Conservation (phyloP, 768 basidiomycete species). For the Russula olivacea region DNA sequence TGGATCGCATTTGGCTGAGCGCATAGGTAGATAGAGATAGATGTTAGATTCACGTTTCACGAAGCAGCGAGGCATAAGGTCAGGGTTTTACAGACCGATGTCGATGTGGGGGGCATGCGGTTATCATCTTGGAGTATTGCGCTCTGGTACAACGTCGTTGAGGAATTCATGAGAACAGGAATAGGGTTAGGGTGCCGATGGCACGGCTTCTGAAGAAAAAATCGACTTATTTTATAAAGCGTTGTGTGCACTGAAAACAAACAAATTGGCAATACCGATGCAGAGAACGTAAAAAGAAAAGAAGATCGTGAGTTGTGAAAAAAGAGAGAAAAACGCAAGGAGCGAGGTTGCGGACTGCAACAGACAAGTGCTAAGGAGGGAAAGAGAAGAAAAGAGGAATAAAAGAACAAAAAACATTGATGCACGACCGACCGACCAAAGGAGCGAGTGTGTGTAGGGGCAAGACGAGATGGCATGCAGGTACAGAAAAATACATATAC, state of each 20-base stretch:
- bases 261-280: constrained; percentile 19
- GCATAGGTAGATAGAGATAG: not conserved
- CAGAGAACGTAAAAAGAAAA: not conserved
- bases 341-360: not conserved
- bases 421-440: constrained; percentile 3
- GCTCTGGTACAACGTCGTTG: constrained; percentile 4
- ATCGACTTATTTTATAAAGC: constrained; percentile 8
- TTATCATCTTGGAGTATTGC: constrained; percentile 5
- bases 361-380: not conserved
- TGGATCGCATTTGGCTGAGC: constrained; percentile 31
- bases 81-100: constrained; percentile 7
- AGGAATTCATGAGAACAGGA: not conserved
- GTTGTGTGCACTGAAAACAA: constrained; percentile 16
- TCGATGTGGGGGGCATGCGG: not conserved
- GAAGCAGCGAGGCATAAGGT: not conserved
- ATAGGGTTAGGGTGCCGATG: not conserved
- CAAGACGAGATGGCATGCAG: constrained; percentile 7
- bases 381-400: not conserved
- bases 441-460: not conserved
- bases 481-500: constrained; percentile 15
- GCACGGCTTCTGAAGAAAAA: not conserved
- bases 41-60: not conserved
- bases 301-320: constrained; percentile 15
- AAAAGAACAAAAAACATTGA: constrained; percentile 3
- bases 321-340: not conserved